Base-by-base conservation (phyloP, 2,329 filamentous ascomycete genomes). In the Sarocladiaceae sp. region DNA sequence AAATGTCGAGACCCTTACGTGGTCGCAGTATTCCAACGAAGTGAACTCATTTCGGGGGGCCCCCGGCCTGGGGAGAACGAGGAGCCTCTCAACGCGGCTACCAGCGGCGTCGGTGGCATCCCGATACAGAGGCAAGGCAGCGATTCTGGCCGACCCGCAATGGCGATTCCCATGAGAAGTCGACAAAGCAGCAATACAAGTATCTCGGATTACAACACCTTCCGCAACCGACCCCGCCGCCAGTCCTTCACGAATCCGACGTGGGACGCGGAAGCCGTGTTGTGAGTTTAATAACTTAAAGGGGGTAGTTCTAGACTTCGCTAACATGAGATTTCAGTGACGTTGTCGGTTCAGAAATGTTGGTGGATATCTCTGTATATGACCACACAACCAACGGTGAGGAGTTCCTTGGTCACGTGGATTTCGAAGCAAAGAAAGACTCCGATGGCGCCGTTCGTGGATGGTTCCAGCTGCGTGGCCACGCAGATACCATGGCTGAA, bases 111-210 rank as follows among this genome's bases (percentile, higher is more conserved):
- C 45, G 74, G 76, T 27, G 74, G 77, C 21, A 72, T 82, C 46
- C 69, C 79, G 1, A 82, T 83, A 47, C 76, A 80, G 55, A 76
- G 84, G 46, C 81, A 85, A 50, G 85, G 83, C 47, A 93, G 87
- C 59, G 88, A 95, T 55, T 84, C 83, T 23, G 87, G 89, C 21
- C 79, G 84, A 43, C 78, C 87, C 4, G 62, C 89, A 13, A 91
- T 96, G 82, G 88, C 89, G 24, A 97, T 98, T 52, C 93, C 93
- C 2, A 96, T 97, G 88, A 83, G 85, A 57, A 97, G 90, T 63
- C 83, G 93, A 45, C 93, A 97, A 62, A 97, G 91, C 67, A 97
- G 91, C 68, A 90, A 91, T 66, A 95, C 90, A 45, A 95, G 91
- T 58, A 72, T 84, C 51, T 75, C 78, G 27, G 87, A 95, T 26